A percentile compares a stretch with the other conserved stretches of the same genome.
These are phyloP conservation scores for Clitopilus hobsonii DNA, from an alignment of 768 basidiomycete species.

Conservation along the genomic window DNA sequence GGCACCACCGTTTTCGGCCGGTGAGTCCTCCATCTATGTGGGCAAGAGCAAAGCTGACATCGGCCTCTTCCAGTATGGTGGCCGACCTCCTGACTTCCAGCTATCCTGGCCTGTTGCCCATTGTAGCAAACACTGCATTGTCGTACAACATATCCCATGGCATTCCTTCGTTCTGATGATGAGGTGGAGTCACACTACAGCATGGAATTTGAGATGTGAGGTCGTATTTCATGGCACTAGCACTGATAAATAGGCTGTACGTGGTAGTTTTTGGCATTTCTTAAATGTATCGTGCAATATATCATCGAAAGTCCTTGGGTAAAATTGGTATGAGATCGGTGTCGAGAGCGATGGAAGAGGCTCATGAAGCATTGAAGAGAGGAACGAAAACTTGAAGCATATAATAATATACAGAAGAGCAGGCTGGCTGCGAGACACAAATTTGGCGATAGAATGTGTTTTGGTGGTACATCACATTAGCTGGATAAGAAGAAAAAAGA, in stretches of 20 bases:
- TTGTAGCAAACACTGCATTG: constrained; percentile 28
- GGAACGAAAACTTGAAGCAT: not conserved
- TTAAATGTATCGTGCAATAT: not conserved
- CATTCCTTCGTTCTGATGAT: constrained; percentile 30
- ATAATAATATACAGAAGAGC: not conserved
- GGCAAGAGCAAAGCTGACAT: not conserved
- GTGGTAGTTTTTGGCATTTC: not conserved
- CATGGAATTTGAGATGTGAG: not conserved
- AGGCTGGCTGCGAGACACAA: not conserved
- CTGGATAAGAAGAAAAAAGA: not conserved
- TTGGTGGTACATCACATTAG: not conserved
- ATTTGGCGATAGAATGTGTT: too few relatives aligned
- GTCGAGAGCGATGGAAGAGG: not conserved
- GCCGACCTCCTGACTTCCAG: constrained; percentile 30
- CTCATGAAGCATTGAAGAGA: not conserved
- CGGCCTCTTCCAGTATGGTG: constrained; percentile 25
- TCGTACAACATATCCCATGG: constrained; percentile 34
- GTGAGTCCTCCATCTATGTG: constrained; percentile 14
- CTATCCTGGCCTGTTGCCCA: constrained; percentile 29
- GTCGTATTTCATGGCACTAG: not conserved
- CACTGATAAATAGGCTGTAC: not conserved
- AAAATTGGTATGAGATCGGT: not conserved
- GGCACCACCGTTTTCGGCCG: constrained; percentile 38
- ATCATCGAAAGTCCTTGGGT: not conserved
- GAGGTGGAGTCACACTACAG: not conserved